Evolutionary conservation across 208 protist genomes (phyloP).

Genomic region (Crithidia brevicula): DNA sequence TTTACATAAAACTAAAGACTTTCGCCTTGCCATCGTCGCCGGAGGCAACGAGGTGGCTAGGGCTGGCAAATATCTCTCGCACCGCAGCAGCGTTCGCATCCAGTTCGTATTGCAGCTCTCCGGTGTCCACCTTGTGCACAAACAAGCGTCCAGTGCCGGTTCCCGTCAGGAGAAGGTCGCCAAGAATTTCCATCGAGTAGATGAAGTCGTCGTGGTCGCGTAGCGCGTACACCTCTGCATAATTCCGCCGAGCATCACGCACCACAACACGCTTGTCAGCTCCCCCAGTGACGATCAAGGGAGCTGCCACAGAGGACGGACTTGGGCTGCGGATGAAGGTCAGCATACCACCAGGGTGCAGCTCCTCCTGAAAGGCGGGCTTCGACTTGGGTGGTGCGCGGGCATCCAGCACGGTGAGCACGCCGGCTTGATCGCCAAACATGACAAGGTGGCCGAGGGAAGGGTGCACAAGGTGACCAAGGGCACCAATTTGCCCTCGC

Average conservation of each 20-base stretch:
- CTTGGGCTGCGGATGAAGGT: slow-evolving; percentile 48
- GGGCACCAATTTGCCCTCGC: slow-evolving; percentile 69
- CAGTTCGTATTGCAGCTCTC: slow-evolving; percentile 80
- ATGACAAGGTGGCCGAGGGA: slow-evolving; percentile 42
- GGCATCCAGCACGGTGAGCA: slow-evolving; percentile 68
- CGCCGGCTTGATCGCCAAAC: slow-evolving; percentile 80
- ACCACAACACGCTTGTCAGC: slow-evolving; percentile 76
- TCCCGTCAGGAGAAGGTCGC: slow-evolving; percentile 66
- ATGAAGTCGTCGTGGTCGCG: slow-evolving; percentile 82
- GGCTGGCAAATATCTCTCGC: slow-evolving; percentile 66
- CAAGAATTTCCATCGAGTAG: slow-evolving; percentile 77
- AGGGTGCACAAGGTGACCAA: slow-evolving; percentile 51
- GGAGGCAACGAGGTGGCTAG: slow-evolving; percentile 51
- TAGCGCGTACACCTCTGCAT: slow-evolving; percentile 47
- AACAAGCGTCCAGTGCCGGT: slow-evolving; percentile 83
- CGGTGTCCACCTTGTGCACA: slow-evolving; percentile 72
- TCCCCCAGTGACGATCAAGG: slow-evolving; percentile 76
- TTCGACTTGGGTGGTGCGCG: slow-evolving; percentile 29
- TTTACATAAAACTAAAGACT: slow-evolving; percentile 60
- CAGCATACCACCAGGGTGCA: slow-evolving; percentile 80
- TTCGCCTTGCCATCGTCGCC: slow-evolving; percentile 89
- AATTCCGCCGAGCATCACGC: slow-evolving; percentile 67
- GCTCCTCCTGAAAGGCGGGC: slow-evolving; percentile 51
- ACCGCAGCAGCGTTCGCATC: slow-evolving; percentile 72
- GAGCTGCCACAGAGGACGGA: slow-evolving; percentile 27